Percentiles rank a stretch among this genome's conserved stretches.
phyloP scores from a whole-genome alignment of 164 flowering plant genomes.

The Aristolochia contorta region DNA sequence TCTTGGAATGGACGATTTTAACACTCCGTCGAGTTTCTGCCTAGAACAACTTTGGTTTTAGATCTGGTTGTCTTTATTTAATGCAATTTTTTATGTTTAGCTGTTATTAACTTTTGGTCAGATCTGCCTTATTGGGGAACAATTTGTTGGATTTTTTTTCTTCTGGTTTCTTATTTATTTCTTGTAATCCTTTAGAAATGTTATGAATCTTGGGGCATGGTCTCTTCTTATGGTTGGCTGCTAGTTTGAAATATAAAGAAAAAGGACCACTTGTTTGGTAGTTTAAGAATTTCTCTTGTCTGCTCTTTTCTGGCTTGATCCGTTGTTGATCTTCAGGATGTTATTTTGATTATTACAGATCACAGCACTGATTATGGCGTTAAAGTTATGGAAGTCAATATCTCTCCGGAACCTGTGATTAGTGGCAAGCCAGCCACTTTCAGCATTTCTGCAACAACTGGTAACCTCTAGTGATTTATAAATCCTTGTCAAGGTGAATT shows the following conservation, averaged over 20 bases:
- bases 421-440: constrained; percentile 59
- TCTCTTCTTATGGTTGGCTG: neutral
- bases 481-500: neutral
- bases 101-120: too few species aligned
- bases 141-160: neutral
- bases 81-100: too few species aligned
- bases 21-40: too few species aligned
- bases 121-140: too few species aligned
- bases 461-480: constrained; percentile 13
- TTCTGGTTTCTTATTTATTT: neutral
- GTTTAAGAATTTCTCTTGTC: neutral
- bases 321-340: neutral
- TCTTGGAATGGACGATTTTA: too few species aligned
- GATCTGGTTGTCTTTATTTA: too few species aligned
- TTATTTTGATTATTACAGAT: constrained; percentile 19
- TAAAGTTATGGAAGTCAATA: constrained; percentile 48
- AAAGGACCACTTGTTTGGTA: neutral
- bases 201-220: neutral
- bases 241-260: neutral
- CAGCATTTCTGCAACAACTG: constrained; percentile 49
- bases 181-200: neutral
- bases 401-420: constrained; percentile 49
- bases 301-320: neutral
- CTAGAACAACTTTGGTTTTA: too few species aligned
- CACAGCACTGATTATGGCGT: constrained; percentile 44